Base-by-base conservation (phyloP, 257 asterid genomes). In the Ajuga chamaepitys region DNA sequence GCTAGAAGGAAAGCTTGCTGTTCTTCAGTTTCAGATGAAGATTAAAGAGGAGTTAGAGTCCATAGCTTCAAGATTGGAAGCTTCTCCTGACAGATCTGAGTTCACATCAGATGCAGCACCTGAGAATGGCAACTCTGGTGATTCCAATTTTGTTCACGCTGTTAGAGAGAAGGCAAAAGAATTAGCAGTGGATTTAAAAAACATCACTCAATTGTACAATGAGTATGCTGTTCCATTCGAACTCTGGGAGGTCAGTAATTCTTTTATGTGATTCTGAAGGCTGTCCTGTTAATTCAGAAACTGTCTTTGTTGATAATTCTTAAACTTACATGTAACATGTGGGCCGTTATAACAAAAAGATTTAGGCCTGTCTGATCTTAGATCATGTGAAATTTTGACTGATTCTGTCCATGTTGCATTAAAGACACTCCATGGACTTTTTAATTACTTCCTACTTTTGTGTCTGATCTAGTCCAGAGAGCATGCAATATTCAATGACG, bases 1-100 rank as follows among this genome's bases (percentile, higher is more conserved):
- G 71, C 97, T 94, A 57, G 97, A 94, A 73, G 99, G 95, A 44
- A 94, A 94, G 83, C 99, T 94, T 76, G 85, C 95, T 58, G 97
- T 90, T 82, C 86, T 94, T 75, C 95, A 88, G 58, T 94, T 94
- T 75, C 99, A 94, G 82, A 90, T 90, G 57, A 90, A 80, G 83
- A 88, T 94, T 65, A 88, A 90, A 74, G 95, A 85, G 62, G 95
- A 81, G 76, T 67, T 94, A 67, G 97, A 94, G 46, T 81, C 86
- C 64, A 68, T 82, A 73, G 84, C 88, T 59, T 83, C 92, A 42
- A 82, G 78, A 58, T 53, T 77, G 66, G 97, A 87, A 70, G 72
- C 82, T 66, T 79, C 94, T 67, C 48, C 81, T 7, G 73, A 77
- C 66, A 70, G 71, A 68, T 73, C 82, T 42, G 87, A 81, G 70